phyloP scores from a whole-genome alignment of 371 early-diverging fungal genomes.

The Mucor ambiguus region DNA sequence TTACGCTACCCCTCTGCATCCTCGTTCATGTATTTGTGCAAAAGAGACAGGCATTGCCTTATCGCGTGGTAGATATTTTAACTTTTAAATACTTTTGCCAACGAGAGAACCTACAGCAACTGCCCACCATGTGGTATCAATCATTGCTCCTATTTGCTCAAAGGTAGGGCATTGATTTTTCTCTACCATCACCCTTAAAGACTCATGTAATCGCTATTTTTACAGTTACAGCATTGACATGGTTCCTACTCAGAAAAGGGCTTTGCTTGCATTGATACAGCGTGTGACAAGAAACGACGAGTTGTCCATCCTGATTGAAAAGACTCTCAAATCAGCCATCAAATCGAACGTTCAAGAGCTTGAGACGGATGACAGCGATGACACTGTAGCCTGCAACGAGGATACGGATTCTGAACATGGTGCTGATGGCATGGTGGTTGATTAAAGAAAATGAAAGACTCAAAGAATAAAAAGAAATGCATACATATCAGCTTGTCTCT shows the following conservation, averaged over 20 bases:
- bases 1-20: conserved; percentile 85
- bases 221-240: conserved; percentile 15
- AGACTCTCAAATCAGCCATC: background rate
- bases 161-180: conserved; percentile 34
- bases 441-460: background rate
- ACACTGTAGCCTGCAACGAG: background rate
- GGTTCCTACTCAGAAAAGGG: conserved; percentile 6
- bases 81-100: conserved; percentile 85
- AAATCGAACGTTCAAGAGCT: conserved; percentile 3
- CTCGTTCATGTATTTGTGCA: conserved; percentile 93
- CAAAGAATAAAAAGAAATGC: background rate
- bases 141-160: conserved; percentile 88
- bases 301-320: background rate
- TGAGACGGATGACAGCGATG: background rate
- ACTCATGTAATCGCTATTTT: background rate
- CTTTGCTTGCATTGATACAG: conserved; percentile 6
- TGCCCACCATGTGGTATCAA: conserved; percentile 98
- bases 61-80: conserved; percentile 92
- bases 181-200: background rate
- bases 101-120: conserved; percentile 71
- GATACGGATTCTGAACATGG: background rate
- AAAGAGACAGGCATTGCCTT: conserved; percentile 96
- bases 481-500: background rate
- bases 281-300: background rate
- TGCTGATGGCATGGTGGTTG: conserved; percentile 7